These are phyloP conservation scores for Lignosus rhinocerotis DNA, from an alignment of 1,284 basidiomycete species.

Conservation along the genomic window DNA sequence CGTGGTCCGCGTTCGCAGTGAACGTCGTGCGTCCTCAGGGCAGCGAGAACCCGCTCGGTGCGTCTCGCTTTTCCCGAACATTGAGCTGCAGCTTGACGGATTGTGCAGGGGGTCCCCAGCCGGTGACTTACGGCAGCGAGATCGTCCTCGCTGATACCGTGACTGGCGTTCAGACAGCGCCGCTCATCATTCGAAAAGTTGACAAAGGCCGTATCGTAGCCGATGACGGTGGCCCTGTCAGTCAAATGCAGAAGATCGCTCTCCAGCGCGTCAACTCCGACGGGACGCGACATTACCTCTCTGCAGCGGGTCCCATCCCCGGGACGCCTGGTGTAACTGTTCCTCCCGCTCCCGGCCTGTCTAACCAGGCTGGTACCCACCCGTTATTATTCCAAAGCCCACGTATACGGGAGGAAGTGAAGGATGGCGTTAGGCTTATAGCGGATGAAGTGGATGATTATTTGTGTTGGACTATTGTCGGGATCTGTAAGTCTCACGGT, in stretches of 20 bases:
- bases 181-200: constrained; percentile 88
- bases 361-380: constrained; percentile 76
- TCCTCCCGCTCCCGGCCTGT: constrained; percentile 65
- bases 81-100: constrained; percentile 29
- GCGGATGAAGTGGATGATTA: constrained; percentile 92
- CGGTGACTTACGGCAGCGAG: constrained; percentile 90
- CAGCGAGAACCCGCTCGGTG: constrained; percentile 59
- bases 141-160: constrained; percentile 84
- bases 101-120: constrained; percentile 59
- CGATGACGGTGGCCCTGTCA: constrained; percentile 88
- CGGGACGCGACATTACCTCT: constrained; percentile 78
- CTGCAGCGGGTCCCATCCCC: constrained; percentile 80
- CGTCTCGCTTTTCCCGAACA: constrained; percentile 51
- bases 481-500: constrained; percentile 73
- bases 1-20: constrained; percentile 94
- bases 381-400: constrained; percentile 77
- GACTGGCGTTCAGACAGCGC: constrained; percentile 84
- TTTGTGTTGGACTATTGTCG: constrained; percentile 94
- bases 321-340: constrained; percentile 66
- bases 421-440: constrained; percentile 67
- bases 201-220: constrained; percentile 85
- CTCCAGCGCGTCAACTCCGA: constrained; percentile 82
- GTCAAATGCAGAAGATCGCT: constrained; percentile 96
- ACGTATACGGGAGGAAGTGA: constrained; percentile 70
- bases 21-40: constrained; percentile 70